Base-by-base conservation (phyloP, 2,329 filamentous ascomycete genomes). In the Calonectria crousiana region DNA sequence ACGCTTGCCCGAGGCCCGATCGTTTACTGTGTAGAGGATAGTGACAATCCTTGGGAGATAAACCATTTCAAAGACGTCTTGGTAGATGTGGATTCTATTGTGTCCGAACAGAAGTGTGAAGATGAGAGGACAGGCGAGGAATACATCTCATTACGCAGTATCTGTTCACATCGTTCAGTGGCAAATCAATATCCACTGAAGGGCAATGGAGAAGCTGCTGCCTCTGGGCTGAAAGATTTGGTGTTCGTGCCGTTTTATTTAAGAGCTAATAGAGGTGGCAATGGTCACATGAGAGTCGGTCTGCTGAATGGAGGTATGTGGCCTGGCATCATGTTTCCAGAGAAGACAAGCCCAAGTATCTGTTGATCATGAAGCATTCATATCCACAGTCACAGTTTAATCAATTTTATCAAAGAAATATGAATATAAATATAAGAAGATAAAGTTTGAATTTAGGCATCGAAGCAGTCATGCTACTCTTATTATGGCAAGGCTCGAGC, bases 11-110 rank as follows among this genome's bases (percentile, higher is more conserved):
- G 90, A 5, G 91, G 91, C 0, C 91, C 91, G 0, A 78, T 93
- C 8, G 84, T 92, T 6, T 93, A 92, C 80, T 93, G 90, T 72
- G 86, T 89, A 5, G 91, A 93, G 78, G 91, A 92, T 70, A 78
- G 85, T 9, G 90, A 92, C 77, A 91, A 92, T 71, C 44, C 82
- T 0, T 91, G 89, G 89, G 90, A 89, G 66, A 77, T 83, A 1
- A 86, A 91, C 76, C 90, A 92, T 79, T 91, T 91, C 84, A 90
- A 87, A 77, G 83, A 85, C 70, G 75, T 85, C 8, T 56, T 72
- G 14, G 28, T 74, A 14, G 65, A 53, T 36, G 30, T 34, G 16
- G 51, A 67, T 41, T 71, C 67, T 20, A 32, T 49, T 4, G 51
- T 75, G 4, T 32, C 28, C 6, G 72, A 78, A 30, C 60, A 75